These are phyloP conservation scores for Cicer cuneatum DNA, from an alignment of 306 rosid species.

Conservation along the genomic window DNA sequence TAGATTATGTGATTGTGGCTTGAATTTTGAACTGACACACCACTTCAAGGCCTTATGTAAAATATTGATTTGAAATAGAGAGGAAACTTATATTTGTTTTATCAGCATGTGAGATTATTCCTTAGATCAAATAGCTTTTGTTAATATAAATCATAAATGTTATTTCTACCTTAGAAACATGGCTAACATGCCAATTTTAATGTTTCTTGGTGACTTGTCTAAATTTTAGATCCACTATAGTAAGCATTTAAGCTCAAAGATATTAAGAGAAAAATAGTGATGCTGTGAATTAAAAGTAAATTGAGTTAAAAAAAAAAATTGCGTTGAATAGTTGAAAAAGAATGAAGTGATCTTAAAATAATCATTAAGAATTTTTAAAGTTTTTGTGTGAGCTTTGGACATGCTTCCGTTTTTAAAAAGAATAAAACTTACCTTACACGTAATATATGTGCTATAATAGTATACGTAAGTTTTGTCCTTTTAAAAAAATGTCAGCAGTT, in stretches of 20 bases:
- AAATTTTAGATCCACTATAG: constrained; percentile 15
- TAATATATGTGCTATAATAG: neutral
- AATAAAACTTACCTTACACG: neutral
- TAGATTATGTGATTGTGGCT: constrained; percentile 13
- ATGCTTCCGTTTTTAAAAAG: neutral
- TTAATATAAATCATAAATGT: neutral
- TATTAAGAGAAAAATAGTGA: constrained; percentile 24
- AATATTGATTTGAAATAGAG: constrained; percentile 8
- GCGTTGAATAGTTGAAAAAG: constrained; percentile 5
- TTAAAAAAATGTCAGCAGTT: neutral
- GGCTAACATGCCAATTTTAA: constrained; percentile 32
- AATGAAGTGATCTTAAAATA: constrained; percentile 32
- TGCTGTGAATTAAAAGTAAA: constrained; percentile 23
- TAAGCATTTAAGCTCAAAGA: constrained; percentile 23
- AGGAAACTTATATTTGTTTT: neutral
- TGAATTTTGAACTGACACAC: constrained; percentile 28
- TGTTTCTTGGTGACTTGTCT: neutral
- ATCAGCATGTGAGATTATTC: constrained; percentile 32
- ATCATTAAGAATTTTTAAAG: constrained; percentile 47
- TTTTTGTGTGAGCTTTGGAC: constrained; percentile 42
- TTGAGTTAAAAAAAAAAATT: constrained; percentile 1
- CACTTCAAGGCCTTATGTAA: neutral
- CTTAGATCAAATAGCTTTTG: constrained; percentile 36
- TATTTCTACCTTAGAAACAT: constrained; percentile 22
- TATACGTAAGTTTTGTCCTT: neutral